Conservation (phyloP, 148 eudicot species). For the Spergularia bocconei region DNA sequence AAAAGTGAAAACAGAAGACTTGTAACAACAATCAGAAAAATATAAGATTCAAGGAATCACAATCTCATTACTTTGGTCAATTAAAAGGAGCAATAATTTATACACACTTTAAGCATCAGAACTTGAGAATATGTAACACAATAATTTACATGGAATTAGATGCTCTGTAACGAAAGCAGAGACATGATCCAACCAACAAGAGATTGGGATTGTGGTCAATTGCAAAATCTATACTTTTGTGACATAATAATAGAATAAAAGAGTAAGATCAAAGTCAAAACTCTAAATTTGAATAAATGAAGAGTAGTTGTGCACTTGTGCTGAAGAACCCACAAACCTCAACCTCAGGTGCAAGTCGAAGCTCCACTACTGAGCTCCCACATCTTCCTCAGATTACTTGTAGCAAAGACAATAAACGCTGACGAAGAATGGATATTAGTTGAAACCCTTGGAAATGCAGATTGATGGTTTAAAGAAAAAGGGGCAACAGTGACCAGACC, state of each 20-base stretch:
- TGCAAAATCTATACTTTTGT: background rate
- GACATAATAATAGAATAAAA: background rate
- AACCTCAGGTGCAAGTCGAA: too few relatives aligned
- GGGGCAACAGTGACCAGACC: too few relatives aligned
- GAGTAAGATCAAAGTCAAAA: too few relatives aligned
- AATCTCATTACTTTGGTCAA: conserved; percentile 13
- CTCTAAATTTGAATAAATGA: too few relatives aligned
- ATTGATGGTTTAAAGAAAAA: too few relatives aligned
- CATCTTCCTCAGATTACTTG: too few relatives aligned
- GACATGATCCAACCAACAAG: conserved; percentile 11
- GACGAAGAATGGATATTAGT: too few relatives aligned
- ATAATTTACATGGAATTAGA: conserved; percentile 33
- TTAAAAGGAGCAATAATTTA: conserved; percentile 28
- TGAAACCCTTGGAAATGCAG: too few relatives aligned
- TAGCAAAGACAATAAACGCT: too few relatives aligned
- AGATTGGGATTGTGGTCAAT: conserved; percentile 17
- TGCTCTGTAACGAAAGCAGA: conserved; percentile 22
- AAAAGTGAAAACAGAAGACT: conserved; percentile 4
- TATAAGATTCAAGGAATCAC: conserved; percentile 25
- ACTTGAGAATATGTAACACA: conserved; percentile 21
- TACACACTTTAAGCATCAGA: conserved; percentile 30
- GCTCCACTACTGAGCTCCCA: too few relatives aligned
- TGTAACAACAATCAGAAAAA: background rate
- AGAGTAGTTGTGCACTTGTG: too few relatives aligned
- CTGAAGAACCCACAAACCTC: too few relatives aligned